phyloP scores from a whole-genome alignment of 352 stramenopile genomes.

The Globisporangium recalcitrans region DNA sequence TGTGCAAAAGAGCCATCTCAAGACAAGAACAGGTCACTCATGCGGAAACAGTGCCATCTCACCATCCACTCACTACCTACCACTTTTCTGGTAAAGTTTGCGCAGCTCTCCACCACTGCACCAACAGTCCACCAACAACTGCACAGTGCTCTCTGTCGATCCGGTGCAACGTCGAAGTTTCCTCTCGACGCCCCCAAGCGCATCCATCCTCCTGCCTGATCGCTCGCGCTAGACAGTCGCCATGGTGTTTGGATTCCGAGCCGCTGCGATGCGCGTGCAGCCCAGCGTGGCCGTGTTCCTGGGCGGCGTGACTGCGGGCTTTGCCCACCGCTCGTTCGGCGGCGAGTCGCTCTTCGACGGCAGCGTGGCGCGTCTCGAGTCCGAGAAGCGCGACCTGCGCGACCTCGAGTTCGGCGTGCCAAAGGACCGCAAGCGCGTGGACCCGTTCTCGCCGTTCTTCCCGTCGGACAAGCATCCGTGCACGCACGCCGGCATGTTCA shows the following conservation, averaged over 20 bases:
- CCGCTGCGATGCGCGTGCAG: constrained; percentile 37
- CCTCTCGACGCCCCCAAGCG: not conserved
- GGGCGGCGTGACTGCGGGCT: constrained; percentile 40
- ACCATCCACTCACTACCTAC: not conserved
- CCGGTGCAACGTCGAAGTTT: constrained; percentile 10
- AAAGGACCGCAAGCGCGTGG: constrained; percentile 83
- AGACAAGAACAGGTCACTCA: not conserved
- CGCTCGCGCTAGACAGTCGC: not conserved
- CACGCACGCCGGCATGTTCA: constrained; percentile 89
- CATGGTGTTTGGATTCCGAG: constrained; percentile 68
- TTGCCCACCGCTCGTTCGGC: constrained; percentile 34
- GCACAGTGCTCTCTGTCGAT: not conserved
- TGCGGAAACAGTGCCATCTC: no score
- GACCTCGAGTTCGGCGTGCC: constrained; percentile 85
- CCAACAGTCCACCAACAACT: constrained; percentile 1
- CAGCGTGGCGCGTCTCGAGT: constrained; percentile 30
- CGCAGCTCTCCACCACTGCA: constrained; percentile 11
- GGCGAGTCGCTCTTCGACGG: constrained; percentile 15
- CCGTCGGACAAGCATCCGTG: constrained; percentile 89
- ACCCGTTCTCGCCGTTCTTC: constrained; percentile 87
- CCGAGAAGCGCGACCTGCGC: constrained; percentile 71
- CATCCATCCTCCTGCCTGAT: not conserved
- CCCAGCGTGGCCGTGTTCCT: constrained; percentile 48
- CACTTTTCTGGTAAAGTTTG: constrained; percentile 1
- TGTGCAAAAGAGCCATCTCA: no score